These are phyloP conservation scores for Pseudogymnoascus sp. DNA, from an alignment of 2,329 filamentous ascomycete genomes.

Conservation along the genomic window DNA sequence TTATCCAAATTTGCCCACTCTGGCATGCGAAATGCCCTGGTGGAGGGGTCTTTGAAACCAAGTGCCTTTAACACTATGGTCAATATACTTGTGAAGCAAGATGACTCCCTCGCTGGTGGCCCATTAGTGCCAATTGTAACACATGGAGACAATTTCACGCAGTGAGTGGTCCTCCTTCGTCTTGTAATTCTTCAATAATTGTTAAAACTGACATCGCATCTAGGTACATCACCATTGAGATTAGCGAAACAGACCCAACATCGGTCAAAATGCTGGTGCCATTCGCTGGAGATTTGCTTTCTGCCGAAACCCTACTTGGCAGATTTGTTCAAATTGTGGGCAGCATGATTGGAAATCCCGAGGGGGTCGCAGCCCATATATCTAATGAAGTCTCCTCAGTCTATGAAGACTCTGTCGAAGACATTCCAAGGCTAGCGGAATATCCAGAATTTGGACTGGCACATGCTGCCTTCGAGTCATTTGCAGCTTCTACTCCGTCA, in stretches of 20 bases:
- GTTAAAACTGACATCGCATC: background rate
- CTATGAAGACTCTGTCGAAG: background rate
- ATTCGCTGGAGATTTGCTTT: background rate
- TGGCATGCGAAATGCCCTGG: conserved; percentile 1
- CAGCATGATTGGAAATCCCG: background rate
- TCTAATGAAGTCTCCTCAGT: background rate
- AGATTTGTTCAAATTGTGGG: background rate
- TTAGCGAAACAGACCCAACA: conserved; percentile 3
- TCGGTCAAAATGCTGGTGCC: background rate
- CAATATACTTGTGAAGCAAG: conserved; percentile 5
- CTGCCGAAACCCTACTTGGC: background rate
- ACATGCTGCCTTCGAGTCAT: background rate
- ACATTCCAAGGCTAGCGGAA: background rate
- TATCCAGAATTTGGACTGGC: background rate
- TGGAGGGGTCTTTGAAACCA: background rate
- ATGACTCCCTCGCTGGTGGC: background rate
- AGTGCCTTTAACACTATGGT: conserved; percentile 6
- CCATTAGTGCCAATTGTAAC: background rate
- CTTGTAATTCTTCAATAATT: background rate
- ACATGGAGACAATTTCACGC: background rate
- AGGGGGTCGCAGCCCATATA: background rate
- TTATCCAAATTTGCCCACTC: background rate
- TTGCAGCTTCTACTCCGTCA: background rate
- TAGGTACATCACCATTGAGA: conserved; percentile 6
- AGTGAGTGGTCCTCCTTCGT: background rate